Evolutionary conservation across 2,329 filamentous ascomycete species (phyloP).

Genomic region (Orbilia javanica): DNA sequence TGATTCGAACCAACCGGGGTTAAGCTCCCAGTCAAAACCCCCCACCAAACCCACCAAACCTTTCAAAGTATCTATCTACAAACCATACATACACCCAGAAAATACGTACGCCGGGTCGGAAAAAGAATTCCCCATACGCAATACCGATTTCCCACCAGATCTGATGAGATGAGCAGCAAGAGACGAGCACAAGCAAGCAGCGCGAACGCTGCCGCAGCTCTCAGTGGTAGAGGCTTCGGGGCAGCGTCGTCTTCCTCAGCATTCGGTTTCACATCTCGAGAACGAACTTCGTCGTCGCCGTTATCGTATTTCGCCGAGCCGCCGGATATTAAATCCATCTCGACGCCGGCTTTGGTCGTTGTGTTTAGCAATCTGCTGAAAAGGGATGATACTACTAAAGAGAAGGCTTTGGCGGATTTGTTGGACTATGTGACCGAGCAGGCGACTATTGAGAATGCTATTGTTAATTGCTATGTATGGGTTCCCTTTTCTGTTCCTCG

Average conservation of each 20-base stretch:
- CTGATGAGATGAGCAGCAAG: conserved; percentile 62
- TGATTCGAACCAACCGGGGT: conserved; percentile 10
- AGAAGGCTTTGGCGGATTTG: conserved; percentile 89
- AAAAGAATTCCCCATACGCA: conserved; percentile 2
- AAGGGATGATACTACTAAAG: conserved; percentile 91
- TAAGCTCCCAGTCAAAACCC: conserved; percentile 10
- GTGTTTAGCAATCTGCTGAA: conserved; percentile 93
- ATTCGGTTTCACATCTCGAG: conserved; percentile 55
- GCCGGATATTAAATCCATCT: conserved; percentile 81
- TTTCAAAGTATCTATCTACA: background rate
- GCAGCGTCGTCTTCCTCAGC: conserved; percentile 18
- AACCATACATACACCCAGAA: conserved; percentile 7
- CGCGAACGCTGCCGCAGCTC: conserved; percentile 58
- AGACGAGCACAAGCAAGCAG: conserved; percentile 59
- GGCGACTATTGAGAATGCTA: conserved; percentile 75
- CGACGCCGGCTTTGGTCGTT: conserved; percentile 84
- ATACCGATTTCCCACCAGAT: background rate
- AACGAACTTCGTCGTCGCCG: conserved; percentile 68
- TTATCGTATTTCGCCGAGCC: conserved; percentile 91
- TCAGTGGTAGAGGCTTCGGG: conserved; percentile 29
- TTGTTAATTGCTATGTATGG: conserved; percentile 65
- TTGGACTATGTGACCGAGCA: conserved; percentile 74
- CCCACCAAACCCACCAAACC: conserved; percentile 33
- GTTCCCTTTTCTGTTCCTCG: background rate
- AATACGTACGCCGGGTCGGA: background rate